phyloP scores from a whole-genome alignment of 179 eudicot species.

The Gypsophila paniculata region DNA sequence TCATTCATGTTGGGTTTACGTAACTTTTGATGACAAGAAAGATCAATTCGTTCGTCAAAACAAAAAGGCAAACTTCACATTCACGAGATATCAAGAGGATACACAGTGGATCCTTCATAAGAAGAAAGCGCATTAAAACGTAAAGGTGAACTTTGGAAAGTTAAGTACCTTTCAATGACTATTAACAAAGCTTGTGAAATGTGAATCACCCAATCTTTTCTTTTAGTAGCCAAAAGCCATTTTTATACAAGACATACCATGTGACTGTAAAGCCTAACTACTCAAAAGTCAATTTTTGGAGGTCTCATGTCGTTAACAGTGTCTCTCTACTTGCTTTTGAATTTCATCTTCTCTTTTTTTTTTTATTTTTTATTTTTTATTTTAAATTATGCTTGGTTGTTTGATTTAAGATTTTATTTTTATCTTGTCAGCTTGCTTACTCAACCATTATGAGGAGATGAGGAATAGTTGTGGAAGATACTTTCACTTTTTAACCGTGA shows the following conservation, averaged over 20 bases:
- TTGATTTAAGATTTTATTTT: too few relatives aligned
- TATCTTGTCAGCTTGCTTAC: neutral
- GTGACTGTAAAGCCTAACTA: slow-evolving; percentile 30
- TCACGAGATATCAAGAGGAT: slow-evolving; percentile 13
- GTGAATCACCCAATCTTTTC: slow-evolving; percentile 23
- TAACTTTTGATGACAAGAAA: neutral
- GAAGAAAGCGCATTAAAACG: slow-evolving; percentile 17
- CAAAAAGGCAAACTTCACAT: slow-evolving; percentile 29
- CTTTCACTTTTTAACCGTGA: neutral
- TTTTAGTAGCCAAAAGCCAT: slow-evolving; percentile 20
- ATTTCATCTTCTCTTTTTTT: neutral
- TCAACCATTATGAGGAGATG: neutral
- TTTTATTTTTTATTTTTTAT: too few relatives aligned
- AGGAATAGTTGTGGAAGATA: too few relatives aligned
- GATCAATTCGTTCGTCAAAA: slow-evolving; percentile 11
- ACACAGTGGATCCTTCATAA: neutral
- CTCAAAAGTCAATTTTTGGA: slow-evolving; percentile 23
- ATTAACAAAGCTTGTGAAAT: slow-evolving; percentile 21
- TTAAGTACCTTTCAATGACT: slow-evolving; percentile 21
- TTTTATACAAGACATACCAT: slow-evolving; percentile 20
- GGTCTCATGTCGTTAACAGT: neutral
- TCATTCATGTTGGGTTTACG: slow-evolving; percentile 2
- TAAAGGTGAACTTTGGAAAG: slow-evolving; percentile 29
- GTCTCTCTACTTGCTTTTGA: neutral
- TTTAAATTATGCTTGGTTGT: too few relatives aligned